Percentiles rank a stretch among this genome's conserved stretches.
These are phyloP conservation scores for Phytophthora sp. DNA, from an alignment of 352 stramenopile genomes.

Conservation along the genomic window DNA sequence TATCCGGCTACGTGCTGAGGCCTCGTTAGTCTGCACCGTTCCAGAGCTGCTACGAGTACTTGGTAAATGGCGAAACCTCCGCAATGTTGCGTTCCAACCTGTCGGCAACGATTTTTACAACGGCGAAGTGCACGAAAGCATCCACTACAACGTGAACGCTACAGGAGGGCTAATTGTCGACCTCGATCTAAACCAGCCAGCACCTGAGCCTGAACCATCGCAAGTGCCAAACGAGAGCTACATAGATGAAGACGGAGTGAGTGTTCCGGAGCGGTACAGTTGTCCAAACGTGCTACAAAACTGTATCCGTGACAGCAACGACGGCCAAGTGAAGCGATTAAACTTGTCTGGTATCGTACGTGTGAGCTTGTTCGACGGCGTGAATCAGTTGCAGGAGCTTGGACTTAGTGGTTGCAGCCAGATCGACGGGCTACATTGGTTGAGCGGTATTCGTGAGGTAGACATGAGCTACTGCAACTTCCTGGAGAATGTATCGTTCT, in stretches of 20 bases:
- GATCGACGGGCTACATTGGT: constrained; percentile 50
- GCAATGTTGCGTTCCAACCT: constrained; percentile 65
- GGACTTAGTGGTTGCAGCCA: constrained; percentile 64
- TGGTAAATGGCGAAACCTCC: constrained; percentile 59
- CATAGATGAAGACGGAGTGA: constrained; percentile 24
- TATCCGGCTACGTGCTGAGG: constrained; percentile 45
- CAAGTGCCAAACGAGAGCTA: constrained; percentile 9
- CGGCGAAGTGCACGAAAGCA: constrained; percentile 23
- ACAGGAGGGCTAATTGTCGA: constrained; percentile 25
- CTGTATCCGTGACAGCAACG: constrained; percentile 17
- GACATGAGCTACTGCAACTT: constrained; percentile 76
- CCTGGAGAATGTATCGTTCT: constrained; percentile 54
- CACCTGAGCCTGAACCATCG: constrained; percentile 24
- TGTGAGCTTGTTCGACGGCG: constrained; percentile 61
- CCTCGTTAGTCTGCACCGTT: constrained; percentile 43
- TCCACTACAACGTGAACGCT: constrained; percentile 48
- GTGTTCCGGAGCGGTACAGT: constrained; percentile 31
- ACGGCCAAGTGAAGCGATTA: constrained; percentile 36
- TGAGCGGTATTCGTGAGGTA: constrained; percentile 49
- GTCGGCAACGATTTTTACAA: constrained; percentile 23
- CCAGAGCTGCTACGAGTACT: constrained; percentile 42
- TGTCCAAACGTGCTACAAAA: constrained; percentile 41
- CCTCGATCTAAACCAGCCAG: constrained; percentile 23
- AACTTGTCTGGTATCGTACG: constrained; percentile 57
- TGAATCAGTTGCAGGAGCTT: constrained; percentile 50